Evolutionary conservation across 2,329 filamentous ascomycete species (phyloP), one percentile per base, ranked within the genome.

Genomic region (Teratosphaeria pseudoeucalypti): DNA sequence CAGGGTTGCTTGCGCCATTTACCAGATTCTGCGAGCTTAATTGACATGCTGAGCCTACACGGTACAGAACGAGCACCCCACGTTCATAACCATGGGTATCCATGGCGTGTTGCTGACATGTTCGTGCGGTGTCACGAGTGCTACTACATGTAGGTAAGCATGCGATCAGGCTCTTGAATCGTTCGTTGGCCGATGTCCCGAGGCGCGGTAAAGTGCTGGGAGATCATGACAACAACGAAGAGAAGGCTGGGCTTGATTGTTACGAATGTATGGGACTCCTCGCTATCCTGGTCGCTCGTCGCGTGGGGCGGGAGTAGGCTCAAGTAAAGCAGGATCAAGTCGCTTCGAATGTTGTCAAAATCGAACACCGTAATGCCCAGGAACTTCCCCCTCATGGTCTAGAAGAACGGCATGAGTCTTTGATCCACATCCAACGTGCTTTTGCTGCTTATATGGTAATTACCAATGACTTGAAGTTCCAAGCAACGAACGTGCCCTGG

Each of bases 291-390:
- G 49, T 32, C 56, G n/a, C 52, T 54, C 1, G 19, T 34, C 34
- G 6, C 29, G 29, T 55, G 47, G 56, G 67, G 67, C 27, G 57
- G 57, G 29, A 65, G 58, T 49, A 71, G 56, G 16, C 64, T 62
- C 60, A 80, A 63, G 39, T 79, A 72, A 2, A 71, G 68, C 58
- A 73, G 68, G 19, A 81, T 64, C 55, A 81, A 62, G 3, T 75
- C 71, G 2, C 59, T 65, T 0, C 77, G 78, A 62, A 74, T 67
- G 53, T 80, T 75, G 63, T 74, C 82, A 63, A 78, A 81, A 64
- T 81, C 79, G 67, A 82, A 74, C 70, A 82, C 79, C 14, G 81
- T 74, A 61, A 81, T 77, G 0, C 79, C 79, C n/a, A 81, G 56
- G 56, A 79, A 72, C 66, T 76, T 74, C 2, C 78, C 77, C 53